Percentiles rank a stretch among this genome's conserved stretches.
These are phyloP conservation scores for Pythium phragmiticola DNA, from an alignment of 352 stramenopile genomes.

Conservation along the genomic window DNA sequence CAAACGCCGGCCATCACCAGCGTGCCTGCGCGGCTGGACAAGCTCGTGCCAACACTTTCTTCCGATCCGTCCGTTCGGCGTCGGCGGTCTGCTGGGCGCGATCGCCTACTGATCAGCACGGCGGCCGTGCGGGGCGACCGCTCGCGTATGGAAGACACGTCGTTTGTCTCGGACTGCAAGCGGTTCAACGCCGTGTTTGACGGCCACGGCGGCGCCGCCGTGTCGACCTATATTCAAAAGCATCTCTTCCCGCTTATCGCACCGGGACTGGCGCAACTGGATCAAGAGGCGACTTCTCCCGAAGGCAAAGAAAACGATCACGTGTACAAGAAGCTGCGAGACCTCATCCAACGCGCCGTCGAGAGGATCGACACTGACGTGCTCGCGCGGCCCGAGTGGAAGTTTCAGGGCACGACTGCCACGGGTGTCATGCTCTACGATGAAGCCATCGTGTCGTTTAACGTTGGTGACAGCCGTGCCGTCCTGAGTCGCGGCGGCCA, in stretches of 20 bases:
- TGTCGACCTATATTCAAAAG: slow-evolving; percentile 66
- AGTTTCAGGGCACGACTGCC: slow-evolving; percentile 75
- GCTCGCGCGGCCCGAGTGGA: slow-evolving; percentile 68
- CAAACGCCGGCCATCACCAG: background rate
- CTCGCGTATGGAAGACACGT: slow-evolving; percentile 83
- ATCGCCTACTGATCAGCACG: slow-evolving; percentile 56
- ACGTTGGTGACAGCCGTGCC: slow-evolving; percentile 95
- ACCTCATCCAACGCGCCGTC: slow-evolving; percentile 44
- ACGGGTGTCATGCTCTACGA: slow-evolving; percentile 73
- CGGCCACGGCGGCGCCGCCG: slow-evolving; percentile 68
- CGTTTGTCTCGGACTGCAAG: slow-evolving; percentile 77
- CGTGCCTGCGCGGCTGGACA: slow-evolving; percentile 6
- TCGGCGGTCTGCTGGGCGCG: slow-evolving; percentile 19
- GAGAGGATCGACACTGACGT: slow-evolving; percentile 61
- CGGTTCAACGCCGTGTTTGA: slow-evolving; percentile 84
- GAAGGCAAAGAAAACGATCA: slow-evolving; percentile 25
- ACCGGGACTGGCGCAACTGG: slow-evolving; percentile 42
- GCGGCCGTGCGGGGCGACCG: slow-evolving; percentile 73
- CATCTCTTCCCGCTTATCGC: slow-evolving; percentile 57
- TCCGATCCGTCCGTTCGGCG: slow-evolving; percentile 17
- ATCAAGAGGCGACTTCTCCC: slow-evolving; percentile 28
- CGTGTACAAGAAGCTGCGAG: slow-evolving; percentile 33
- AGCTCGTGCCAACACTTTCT: background rate
- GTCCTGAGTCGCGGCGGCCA: slow-evolving; percentile 88
- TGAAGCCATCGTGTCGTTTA: slow-evolving; percentile 80